Conservation (phyloP, 768 basidiomycete species). For the Russula vinacea region DNA sequence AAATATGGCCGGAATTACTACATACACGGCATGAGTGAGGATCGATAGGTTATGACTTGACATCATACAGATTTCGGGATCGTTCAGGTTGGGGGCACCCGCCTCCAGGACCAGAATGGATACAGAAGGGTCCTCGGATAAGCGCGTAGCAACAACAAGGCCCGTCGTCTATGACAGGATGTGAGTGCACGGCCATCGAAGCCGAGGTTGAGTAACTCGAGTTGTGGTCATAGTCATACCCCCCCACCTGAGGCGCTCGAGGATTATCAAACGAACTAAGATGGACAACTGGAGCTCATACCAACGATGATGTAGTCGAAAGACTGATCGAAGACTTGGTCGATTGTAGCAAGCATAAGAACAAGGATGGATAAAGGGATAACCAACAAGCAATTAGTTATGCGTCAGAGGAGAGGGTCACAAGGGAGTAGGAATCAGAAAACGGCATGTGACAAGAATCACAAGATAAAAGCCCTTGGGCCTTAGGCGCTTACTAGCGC, state of each 20-base stretch:
- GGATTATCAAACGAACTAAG: background rate
- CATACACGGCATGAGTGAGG: background rate
- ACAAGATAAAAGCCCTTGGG: too few relatives aligned
- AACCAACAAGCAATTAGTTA: background rate
- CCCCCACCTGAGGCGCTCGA: constrained; percentile 18
- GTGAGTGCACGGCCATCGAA: background rate
- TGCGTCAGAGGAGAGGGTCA: background rate
- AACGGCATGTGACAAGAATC: too few relatives aligned
- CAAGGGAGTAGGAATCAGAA: too few relatives aligned
- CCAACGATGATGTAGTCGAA: constrained; percentile 32
- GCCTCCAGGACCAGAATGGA: too few relatives aligned
- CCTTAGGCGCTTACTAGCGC: too few relatives aligned
- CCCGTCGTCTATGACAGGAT: constrained; percentile 11
- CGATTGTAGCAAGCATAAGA: constrained; percentile 24
- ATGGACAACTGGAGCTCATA: background rate
- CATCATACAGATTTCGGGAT: constrained; percentile 16
- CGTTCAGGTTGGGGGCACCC: background rate
- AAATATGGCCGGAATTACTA: background rate
- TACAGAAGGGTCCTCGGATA: too few relatives aligned
- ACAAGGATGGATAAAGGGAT: background rate
- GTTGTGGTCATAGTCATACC: constrained; percentile 11
- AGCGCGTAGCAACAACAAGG: too few relatives aligned
- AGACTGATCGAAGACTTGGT: constrained; percentile 21
- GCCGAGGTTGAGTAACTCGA: too few relatives aligned
- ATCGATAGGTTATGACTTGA: too few relatives aligned